A percentile compares a stretch with the other conserved stretches of the same genome.
These are phyloP conservation scores for Dactylellina cionopaga DNA, from an alignment of 2,329 filamentous ascomycete species.

Conservation along the genomic window DNA sequence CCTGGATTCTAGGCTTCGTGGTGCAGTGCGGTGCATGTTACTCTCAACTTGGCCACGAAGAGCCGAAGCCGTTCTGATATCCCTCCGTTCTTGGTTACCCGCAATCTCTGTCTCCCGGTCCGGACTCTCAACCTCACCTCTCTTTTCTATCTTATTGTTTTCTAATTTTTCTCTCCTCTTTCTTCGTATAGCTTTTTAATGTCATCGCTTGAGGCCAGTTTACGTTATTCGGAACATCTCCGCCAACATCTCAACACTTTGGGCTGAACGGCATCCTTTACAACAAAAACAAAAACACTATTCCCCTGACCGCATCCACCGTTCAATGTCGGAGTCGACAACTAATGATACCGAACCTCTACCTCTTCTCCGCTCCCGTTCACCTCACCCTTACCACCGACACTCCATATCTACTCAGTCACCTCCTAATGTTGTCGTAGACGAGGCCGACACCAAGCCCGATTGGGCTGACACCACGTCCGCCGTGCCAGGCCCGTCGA, in stretches of 20 bases:
- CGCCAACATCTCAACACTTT: slow-evolving; percentile 36
- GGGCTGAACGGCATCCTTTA: slow-evolving; percentile 2
- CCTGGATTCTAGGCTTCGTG: slow-evolving; percentile 5
- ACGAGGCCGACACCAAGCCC: slow-evolving; percentile 19
- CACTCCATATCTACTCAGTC: slow-evolving; percentile 33
- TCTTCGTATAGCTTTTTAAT: too few relatives aligned
- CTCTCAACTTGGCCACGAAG: too few relatives aligned
- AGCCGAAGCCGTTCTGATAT: too few relatives aligned
- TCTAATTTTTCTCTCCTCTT: too few relatives aligned
- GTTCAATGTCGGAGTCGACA: slow-evolving; percentile 50
- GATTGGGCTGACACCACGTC: slow-evolving; percentile 34
- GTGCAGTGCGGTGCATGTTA: too few relatives aligned
- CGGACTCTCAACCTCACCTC: too few relatives aligned
- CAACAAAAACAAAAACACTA: slow-evolving; percentile 8
- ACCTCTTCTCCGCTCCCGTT: slow-evolving; percentile 45
- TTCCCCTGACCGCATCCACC: not conserved
- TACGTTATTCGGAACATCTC: slow-evolving; percentile 17
- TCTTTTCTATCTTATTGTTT: too few relatives aligned
- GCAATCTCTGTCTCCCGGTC: too few relatives aligned
- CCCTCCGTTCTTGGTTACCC: too few relatives aligned
- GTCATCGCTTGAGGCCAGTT: slow-evolving; percentile 9
- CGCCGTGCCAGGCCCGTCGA: slow-evolving; percentile 11
- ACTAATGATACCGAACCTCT: slow-evolving; percentile 37
- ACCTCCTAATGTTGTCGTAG: slow-evolving; percentile 20
- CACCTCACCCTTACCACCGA: slow-evolving; percentile 46